phyloP scores from a whole-genome alignment of 202 grass and related monocot genomes.

The Panicum virgatum region DNA sequence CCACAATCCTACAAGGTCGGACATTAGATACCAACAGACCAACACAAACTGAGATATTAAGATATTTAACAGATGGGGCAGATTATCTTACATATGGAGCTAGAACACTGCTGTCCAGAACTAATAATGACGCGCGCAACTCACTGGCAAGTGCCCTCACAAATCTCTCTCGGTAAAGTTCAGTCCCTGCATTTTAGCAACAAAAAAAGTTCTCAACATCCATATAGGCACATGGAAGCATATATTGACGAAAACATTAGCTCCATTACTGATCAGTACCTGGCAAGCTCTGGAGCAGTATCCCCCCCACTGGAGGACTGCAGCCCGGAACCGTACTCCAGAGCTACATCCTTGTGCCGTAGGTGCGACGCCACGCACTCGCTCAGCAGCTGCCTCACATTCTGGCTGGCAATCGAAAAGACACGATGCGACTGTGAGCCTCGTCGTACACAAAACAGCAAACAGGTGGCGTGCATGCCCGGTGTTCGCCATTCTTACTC shows the following conservation, averaged over 20 bases:
- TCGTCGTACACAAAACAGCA: slow-evolving; percentile 16
- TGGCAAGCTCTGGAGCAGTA: slow-evolving; percentile 77
- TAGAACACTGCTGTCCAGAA: slow-evolving; percentile 91
- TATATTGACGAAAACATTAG: slow-evolving; percentile 10
- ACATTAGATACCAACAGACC: slow-evolving; percentile 44
- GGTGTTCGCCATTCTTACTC: slow-evolving; percentile 53
- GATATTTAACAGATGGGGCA: background rate
- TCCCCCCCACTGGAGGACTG: slow-evolving; percentile 65
- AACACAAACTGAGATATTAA: background rate
- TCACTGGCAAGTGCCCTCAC: slow-evolving; percentile 81
- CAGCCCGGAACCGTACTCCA: slow-evolving; percentile 63
- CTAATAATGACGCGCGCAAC: slow-evolving; percentile 62
- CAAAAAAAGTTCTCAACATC: slow-evolving; percentile 1
- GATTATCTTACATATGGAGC: slow-evolving; percentile 74
- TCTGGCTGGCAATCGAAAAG: slow-evolving; percentile 47
- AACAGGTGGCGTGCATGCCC: background rate
- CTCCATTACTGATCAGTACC: slow-evolving; percentile 44
- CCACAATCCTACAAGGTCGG: slow-evolving; percentile 64
- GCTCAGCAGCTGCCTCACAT: slow-evolving; percentile 52
- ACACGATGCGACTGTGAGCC: slow-evolving; percentile 24
- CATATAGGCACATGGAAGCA: background rate
- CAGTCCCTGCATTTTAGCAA: slow-evolving; percentile 64
- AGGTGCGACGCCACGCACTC: slow-evolving; percentile 86
- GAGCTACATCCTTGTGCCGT: slow-evolving; percentile 53
- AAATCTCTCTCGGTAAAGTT: slow-evolving; percentile 81